Conservation (phyloP, 116 monocot species). For the Cymodocea nodosa region DNA sequence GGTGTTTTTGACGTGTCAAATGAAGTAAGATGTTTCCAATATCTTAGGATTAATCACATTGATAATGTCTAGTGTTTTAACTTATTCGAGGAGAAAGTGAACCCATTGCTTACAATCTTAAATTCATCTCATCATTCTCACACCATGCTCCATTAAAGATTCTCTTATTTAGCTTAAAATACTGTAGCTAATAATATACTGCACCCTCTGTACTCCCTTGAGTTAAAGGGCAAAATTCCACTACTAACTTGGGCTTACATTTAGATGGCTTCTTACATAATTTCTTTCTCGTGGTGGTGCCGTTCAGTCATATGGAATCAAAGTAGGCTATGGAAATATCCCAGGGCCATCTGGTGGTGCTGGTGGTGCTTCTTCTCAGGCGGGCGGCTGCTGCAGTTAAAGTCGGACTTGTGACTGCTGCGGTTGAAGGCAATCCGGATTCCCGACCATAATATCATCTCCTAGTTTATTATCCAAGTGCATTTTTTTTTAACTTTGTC, state of each 20-base stretch:
- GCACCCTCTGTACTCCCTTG: too few relatives aligned
- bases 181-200: neutral
- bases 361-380: conserved; percentile 36
- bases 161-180: neutral
- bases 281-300: neutral
- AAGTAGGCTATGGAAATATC: conserved; percentile 55
- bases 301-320: conserved; percentile 53
- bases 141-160: neutral
- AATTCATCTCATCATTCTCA: too few relatives aligned
- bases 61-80: neutral
- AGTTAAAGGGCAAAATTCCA: too few relatives aligned
- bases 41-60: neutral
- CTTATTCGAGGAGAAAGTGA: too few relatives aligned
- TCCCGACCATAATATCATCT: neutral
- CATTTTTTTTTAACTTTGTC: too few relatives aligned
- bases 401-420: neutral
- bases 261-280: neutral
- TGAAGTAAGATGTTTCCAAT: conserved; percentile 29
- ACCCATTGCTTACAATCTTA: too few relatives aligned
- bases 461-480: neutral
- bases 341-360: conserved; percentile 39
- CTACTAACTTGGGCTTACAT: too few relatives aligned
- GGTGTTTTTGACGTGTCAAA: conserved; percentile 70
- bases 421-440: neutral
- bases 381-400: conserved; percentile 45